Evolutionary conservation across 371 early-diverging fungal genomes (phyloP), one percentile per base, ranked within the genome.

Genomic region (Rhizopus delemar): DNA sequence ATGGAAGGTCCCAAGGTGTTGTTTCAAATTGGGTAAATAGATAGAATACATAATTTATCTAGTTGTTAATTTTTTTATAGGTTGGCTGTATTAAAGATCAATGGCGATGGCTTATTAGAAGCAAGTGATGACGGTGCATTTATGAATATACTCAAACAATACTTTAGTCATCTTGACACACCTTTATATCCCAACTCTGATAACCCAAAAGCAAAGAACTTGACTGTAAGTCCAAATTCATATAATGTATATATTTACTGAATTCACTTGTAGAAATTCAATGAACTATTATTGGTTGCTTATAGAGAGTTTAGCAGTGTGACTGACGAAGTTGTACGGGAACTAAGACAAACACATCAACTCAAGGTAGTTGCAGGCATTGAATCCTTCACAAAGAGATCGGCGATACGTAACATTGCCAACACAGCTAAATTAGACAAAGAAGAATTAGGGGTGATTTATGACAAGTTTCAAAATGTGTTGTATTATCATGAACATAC

Each of bases 361-460:
- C 85, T 96, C 56, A 93, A 93, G 65, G 94, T 97, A 12, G 92
- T 94, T n/a, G 96, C 97, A 59, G 90, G 92, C 16, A 89, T 98
- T 60, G 95, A 95, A 71, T 87, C 87, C 33, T 98, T 93, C 60
- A 90, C 97, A 0, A 97, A 96, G 60, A 88, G 95, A 63, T 89
- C 90, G 0, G 83, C 90, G 13, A 78, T 97, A 31, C 88, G 97
- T 13, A 92, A 93, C 64, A 71, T 98, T 29, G 72, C 81, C 1
- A 81, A 89, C 45, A 80, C 81, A 5, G 83, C 85, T 43, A 86
- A 86, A 32, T 92, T 98, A 55, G 85, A 84, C 59, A 93, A 93
- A 62, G 90, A 93, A 33, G 89, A 96, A 61, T 73, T 97, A 35
- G 82, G 90, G 29, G 80, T 86, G 32, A 71, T 98, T 28, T 97